Evolutionary conservation across 1,284 basidiomycete species (phyloP).

Genomic region (Cutaneotrichosporon sp.): DNA sequence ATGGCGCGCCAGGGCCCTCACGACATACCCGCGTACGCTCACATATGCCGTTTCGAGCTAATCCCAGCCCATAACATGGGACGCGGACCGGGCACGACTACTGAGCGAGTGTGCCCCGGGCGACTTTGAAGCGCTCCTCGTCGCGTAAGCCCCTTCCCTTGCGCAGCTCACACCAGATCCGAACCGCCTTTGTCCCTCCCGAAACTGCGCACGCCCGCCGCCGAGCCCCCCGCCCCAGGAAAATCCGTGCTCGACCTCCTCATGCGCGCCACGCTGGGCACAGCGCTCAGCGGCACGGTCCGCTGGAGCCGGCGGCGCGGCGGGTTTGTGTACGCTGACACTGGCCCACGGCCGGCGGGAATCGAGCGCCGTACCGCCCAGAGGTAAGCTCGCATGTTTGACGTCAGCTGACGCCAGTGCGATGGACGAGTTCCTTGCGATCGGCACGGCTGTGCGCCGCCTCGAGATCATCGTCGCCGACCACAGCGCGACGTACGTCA

Average conservation of each 20-base stretch:
- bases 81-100: slow-evolving; percentile 8
- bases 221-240: slow-evolving; percentile 14
- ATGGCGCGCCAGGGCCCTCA: slow-evolving; percentile 2
- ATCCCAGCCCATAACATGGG: slow-evolving; percentile 10
- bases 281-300: slow-evolving; percentile 24
- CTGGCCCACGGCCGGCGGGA: slow-evolving; percentile 18
- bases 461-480: slow-evolving; percentile 37
- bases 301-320: slow-evolving; percentile 26
- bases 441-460: slow-evolving; percentile 34
- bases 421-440: slow-evolving; percentile 14
- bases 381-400: neutral
- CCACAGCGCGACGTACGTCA: slow-evolving; percentile 27
- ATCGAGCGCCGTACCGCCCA: slow-evolving; percentile 25
- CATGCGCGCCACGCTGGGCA: slow-evolving; percentile 35
- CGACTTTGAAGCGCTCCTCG: slow-evolving; percentile 31
- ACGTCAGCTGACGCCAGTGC: slow-evolving; percentile 7
- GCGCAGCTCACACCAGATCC: slow-evolving; percentile 8
- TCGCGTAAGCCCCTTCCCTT: slow-evolving; percentile 16
- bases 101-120: slow-evolving; percentile 22
- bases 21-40: slow-evolving; percentile 2
- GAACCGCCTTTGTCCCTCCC: slow-evolving; percentile 22
- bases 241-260: slow-evolving; percentile 22
- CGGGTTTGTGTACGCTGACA: slow-evolving; percentile 23
- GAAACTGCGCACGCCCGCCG: slow-evolving; percentile 7
- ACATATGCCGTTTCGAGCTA: slow-evolving; percentile 8